Base-by-base conservation (phyloP, 1,284 basidiomycete species). In the Porogramme epimiltina region DNA sequence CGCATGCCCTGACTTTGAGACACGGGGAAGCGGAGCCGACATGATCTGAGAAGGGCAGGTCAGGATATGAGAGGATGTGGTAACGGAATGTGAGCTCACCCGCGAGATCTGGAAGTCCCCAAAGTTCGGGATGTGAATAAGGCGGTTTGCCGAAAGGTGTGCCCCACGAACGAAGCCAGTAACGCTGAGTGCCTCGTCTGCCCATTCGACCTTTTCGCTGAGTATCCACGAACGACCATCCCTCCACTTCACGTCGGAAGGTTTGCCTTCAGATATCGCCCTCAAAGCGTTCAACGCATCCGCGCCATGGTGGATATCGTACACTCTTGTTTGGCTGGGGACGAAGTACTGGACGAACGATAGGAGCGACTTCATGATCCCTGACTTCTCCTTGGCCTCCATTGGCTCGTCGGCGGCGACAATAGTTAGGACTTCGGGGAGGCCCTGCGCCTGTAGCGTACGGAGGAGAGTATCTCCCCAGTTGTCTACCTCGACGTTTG, bases 281-380 rank as follows among this genome's bases (percentile, higher is more conserved):
- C 95, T 78, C 45, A 91, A 63, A 13, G 91, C 81, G 51, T 85
- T 85, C 22, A 93, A 68, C 11, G 85, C 70, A 65, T 95, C 91
- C 39, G 87, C 78, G 38, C 78, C 66, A 0, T 76, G 74, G 42
- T 83, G 75, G 42, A 90, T 69, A 69, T 89, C 84, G 60, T 79
- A 85, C 8, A 92, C 73, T 39, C 79, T 75, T 45, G 78, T 74
- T 58, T 94, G 88, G n/a, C 81, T 79, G 0, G 96, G 96, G 52
- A 93, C 91, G 70, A 99, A 99, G 72, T 99, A 98, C 58, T 88
- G 86, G 49, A 95, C 85, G 74, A 98, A 98, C 2, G 93, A 96
- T 8, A 95, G 77, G 1, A 97, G 78, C 0, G 92, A 95, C 72
- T 93, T 94, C 54, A 91, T 73, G 37, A 93, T 80, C 8, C 82